These are phyloP conservation scores for Nicotiana rustica DNA, from an alignment of 305 asterid species.

Conservation along the genomic window DNA sequence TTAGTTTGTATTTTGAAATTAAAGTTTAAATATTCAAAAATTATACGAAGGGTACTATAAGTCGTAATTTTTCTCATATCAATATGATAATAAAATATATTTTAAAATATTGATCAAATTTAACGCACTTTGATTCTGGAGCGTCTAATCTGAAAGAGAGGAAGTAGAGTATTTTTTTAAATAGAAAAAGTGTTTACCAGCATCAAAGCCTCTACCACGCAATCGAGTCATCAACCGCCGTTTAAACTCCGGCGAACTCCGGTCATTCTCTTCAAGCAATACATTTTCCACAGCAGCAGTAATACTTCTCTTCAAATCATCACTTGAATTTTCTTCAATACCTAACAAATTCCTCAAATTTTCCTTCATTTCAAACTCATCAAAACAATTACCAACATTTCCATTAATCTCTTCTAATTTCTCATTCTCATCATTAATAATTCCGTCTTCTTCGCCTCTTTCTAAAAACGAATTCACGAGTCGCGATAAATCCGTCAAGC, in stretches of 20 bases:
- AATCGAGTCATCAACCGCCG: conserved; percentile 72
- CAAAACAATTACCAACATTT: conserved; percentile 23
- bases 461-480: conserved; percentile 82
- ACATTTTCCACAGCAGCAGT: conserved; percentile 51
- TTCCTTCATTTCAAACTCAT: conserved; percentile 45
- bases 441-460: conserved; percentile 40
- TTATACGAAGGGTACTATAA: too few species aligned
- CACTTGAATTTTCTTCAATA: conserved; percentile 29
- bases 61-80: too few species aligned
- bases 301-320: conserved; percentile 40
- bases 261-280: conserved; percentile 39
- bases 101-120: too few species aligned
- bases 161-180: too few species aligned
- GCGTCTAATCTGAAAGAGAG: too few species aligned
- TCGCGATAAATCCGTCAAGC: conserved; percentile 55
- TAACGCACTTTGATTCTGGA: too few species aligned
- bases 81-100: too few species aligned
- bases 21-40: too few species aligned
- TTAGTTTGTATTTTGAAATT: too few species aligned
- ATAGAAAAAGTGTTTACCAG: conserved; percentile 55
- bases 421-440: too few species aligned
- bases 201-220: conserved; percentile 73
- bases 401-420: too few species aligned
- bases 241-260: conserved; percentile 55
- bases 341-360: conserved; percentile 51